These are phyloP conservation scores for Calonectria henricotiae DNA, from an alignment of 2,329 filamentous ascomycete genomes.

Conservation along the genomic window DNA sequence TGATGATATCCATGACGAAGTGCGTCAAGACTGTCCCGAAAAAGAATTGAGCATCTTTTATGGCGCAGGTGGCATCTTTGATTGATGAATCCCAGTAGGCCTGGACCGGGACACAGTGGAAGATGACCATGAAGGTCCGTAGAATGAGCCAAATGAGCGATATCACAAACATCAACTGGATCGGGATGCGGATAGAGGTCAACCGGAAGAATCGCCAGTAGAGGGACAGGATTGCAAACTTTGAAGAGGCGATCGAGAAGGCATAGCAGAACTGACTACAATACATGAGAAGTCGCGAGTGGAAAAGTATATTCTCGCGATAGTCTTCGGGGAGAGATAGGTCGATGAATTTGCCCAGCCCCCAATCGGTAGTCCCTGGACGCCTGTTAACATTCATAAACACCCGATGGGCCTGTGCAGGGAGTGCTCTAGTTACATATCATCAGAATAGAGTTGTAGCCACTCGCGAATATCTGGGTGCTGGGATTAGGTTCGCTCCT, in stretches of 20 bases:
- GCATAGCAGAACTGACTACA: conserved; percentile 49
- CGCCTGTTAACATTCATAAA: background rate
- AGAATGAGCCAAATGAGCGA: conserved; percentile 51
- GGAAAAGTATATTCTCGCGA: conserved; percentile 17
- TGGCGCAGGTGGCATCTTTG: conserved; percentile 47
- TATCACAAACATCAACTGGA: conserved; percentile 44
- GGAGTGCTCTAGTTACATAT: conserved; percentile 43
- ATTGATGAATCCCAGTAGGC: conserved; percentile 55
- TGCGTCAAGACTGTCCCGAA: conserved; percentile 55
- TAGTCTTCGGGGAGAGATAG: conserved; percentile 27
- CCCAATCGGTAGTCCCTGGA: conserved; percentile 41
- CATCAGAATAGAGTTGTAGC: conserved; percentile 44
- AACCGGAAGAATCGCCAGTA: conserved; percentile 54
- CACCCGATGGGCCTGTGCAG: background rate
- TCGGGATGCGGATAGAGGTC: conserved; percentile 51
- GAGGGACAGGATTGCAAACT: conserved; percentile 52
- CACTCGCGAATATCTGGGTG: conserved; percentile 41
- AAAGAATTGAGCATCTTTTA: conserved; percentile 55
- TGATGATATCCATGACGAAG: conserved; percentile 53
- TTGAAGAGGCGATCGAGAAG: conserved; percentile 50
- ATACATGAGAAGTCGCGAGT: conserved; percentile 41
- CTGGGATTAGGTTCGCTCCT: background rate
- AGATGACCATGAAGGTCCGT: conserved; percentile 55
- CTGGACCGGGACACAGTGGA: conserved; percentile 56
- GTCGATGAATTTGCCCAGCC: conserved; percentile 42